A percentile compares a stretch with the other conserved stretches of the same genome.
These are phyloP conservation scores for Apiotrichum veenhuisii DNA, from an alignment of 1,284 basidiomycete species.

Conservation along the genomic window DNA sequence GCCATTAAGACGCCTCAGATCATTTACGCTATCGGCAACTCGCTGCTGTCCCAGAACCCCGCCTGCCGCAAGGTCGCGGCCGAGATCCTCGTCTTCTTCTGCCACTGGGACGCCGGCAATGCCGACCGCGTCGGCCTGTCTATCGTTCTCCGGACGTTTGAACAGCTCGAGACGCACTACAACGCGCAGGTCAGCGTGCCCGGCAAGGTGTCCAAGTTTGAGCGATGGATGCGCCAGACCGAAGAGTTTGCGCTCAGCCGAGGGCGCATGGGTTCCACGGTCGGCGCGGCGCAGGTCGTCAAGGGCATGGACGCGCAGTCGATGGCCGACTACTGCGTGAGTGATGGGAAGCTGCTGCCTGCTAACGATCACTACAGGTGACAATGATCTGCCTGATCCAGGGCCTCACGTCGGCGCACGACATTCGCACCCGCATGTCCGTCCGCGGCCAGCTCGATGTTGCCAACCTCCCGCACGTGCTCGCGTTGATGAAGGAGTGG, in stretches of 20 bases:
- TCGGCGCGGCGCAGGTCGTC: slow-evolving; percentile 89
- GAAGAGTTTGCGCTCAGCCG: slow-evolving; percentile 74
- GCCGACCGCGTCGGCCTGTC: slow-evolving; percentile 51
- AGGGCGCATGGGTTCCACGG: slow-evolving; percentile 91
- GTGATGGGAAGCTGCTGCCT: slow-evolving; percentile 6
- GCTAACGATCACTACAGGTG: slow-evolving; percentile 16
- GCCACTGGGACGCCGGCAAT: slow-evolving; percentile 46
- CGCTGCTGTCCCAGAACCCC: slow-evolving; percentile 78
- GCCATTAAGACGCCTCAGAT: slow-evolving; percentile 73
- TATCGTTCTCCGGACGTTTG: slow-evolving; percentile 53
- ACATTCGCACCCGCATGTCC: slow-evolving; percentile 44
- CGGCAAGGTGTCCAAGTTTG: slow-evolving; percentile 67
- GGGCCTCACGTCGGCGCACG: slow-evolving; percentile 25
- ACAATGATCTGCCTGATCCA: slow-evolving; percentile 33
- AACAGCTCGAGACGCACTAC: slow-evolving; percentile 41
- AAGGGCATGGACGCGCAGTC: slow-evolving; percentile 45
- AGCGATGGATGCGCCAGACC: slow-evolving; percentile 84
- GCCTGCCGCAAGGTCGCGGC: slow-evolving; percentile 74
- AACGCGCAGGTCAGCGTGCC: slow-evolving; percentile 42
- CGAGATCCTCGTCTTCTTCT: slow-evolving; percentile 62
- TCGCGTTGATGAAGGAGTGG: slow-evolving; percentile 68
- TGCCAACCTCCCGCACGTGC: slow-evolving; percentile 71
- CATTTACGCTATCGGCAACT: slow-evolving; percentile 76
- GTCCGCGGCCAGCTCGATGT: slow-evolving; percentile 73
- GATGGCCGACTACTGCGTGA: slow-evolving; percentile 39